phyloP scores from a whole-genome alignment of 495 filamentous ascomycete genomes.

The Trichoderma asperelloides region DNA sequence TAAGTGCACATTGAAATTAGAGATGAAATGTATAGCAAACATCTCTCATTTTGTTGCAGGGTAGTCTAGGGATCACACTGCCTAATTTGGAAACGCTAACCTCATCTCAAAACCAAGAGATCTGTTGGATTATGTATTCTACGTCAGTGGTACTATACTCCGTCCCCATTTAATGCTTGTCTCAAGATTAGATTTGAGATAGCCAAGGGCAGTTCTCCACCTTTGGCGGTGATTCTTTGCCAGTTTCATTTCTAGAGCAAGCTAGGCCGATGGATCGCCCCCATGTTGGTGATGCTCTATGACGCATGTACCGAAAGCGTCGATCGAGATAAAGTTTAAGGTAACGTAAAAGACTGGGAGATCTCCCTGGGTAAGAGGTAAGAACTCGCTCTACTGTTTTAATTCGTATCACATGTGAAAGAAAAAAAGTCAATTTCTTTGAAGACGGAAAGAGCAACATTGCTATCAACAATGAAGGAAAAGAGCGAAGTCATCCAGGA shows the following conservation, averaged over 20 bases:
- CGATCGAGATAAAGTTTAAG: not conserved
- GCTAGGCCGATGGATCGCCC: not conserved
- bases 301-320: slow-evolving; percentile 1
- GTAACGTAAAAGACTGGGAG: not conserved
- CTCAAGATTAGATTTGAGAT: no score
- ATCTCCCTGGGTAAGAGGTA: not conserved
- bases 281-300: not conserved
- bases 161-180: no score
- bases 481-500: slow-evolving; percentile 23
- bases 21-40: no score
- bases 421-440: not conserved
- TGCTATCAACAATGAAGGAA: slow-evolving; percentile 16
- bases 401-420: not conserved
- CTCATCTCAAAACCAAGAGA: not conserved
- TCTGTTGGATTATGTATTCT: not conserved
- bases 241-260: not conserved
- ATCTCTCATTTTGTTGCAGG: no score
- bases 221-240: no score
- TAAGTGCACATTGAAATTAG: no score
- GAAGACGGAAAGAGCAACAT: not conserved
- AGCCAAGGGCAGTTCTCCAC: no score
- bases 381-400: not conserved
- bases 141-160: not conserved
- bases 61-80: no score
- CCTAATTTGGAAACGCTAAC: no score